Base-by-base conservation (phyloP, 345 rosid genomes). In the Euphorbia pulcherrima region DNA sequence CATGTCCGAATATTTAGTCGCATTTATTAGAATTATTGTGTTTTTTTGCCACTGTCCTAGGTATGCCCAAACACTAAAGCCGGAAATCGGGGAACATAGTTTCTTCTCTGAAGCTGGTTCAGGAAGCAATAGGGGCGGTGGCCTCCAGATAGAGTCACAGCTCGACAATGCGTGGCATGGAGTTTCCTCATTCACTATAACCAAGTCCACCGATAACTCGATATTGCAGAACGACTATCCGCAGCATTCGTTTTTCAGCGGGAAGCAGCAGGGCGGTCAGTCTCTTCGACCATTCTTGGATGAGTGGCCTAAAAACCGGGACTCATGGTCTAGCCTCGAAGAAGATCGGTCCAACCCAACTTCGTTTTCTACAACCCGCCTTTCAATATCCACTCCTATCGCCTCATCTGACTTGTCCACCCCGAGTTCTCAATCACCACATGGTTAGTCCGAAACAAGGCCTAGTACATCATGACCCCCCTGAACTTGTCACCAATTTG, bases 281-380 rank as follows among this genome's bases (percentile, higher is more conserved):
- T 74, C 86, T 37, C 88, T 84, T 59, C 84, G 86, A 26, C 83
- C 86, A 52, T 84, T 84, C 80, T 74, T 82, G 2, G 84, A 84
- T 0, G 88, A 84, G 74, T 84, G 85, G 88, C 86, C 88, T 52
- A 76, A 78, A 39, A 59, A 79, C 57, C 73, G 81, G 10, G 81
- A 72, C 40, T 46, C 88, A 0, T 82, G 86, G 84, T 74, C 83
- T 21, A 69, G 73, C 68, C 81, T 84, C 11, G 84, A 82, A 62
- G 80, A 74, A 0, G 80, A 82, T 13, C 75, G 82, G 70, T 78
- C 83, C 48, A 80, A 74, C 71, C 83, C 72, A 52, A 74, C 77
- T 2, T 80, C 85, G 9, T 76, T 71, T 52, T 80, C 88, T 0
- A 82, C 86, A 35, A 82, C 84, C 35, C 84, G 81, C 75, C 85